These are phyloP conservation scores for Alternaria solani DNA, from an alignment of 2,329 filamentous ascomycete species.

Conservation along the genomic window DNA sequence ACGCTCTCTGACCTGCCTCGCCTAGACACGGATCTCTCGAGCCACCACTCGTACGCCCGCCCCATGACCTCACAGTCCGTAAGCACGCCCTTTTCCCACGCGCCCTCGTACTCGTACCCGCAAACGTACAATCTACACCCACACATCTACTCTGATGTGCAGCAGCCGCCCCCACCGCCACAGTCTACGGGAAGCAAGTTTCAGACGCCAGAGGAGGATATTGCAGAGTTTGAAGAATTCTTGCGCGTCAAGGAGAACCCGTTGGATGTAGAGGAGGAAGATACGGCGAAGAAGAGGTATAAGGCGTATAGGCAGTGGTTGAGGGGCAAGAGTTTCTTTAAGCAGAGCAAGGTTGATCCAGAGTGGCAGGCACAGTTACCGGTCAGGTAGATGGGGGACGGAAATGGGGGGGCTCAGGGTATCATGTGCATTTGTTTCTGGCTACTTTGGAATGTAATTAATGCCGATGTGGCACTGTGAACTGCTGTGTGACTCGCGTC, in stretches of 20 bases:
- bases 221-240: constrained; percentile 78
- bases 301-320: constrained; percentile 97
- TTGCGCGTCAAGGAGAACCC: constrained; percentile 81
- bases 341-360: constrained; percentile 71
- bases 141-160: constrained; percentile 20
- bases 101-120: constrained; percentile 36
- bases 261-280: constrained; percentile 85
- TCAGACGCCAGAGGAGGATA: constrained; percentile 68
- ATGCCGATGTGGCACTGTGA: not conserved
- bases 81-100: constrained; percentile 46
- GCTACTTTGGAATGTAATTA: not conserved
- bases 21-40: constrained; percentile 36
- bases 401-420: not conserved
- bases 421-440: not conserved
- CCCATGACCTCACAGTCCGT: constrained; percentile 39
- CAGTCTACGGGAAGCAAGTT: constrained; percentile 48
- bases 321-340: constrained; percentile 92
- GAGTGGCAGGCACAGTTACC: constrained; percentile 53
- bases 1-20: constrained; percentile 23
- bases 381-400: constrained; percentile 28
- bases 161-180: constrained; percentile 10
- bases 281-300: constrained; percentile 90
- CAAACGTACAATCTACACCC: constrained; percentile 28
- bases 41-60: constrained; percentile 38
- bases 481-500: not conserved